Conservation (phyloP, 331 rosid species). For the Phaseolus coccineus region DNA sequence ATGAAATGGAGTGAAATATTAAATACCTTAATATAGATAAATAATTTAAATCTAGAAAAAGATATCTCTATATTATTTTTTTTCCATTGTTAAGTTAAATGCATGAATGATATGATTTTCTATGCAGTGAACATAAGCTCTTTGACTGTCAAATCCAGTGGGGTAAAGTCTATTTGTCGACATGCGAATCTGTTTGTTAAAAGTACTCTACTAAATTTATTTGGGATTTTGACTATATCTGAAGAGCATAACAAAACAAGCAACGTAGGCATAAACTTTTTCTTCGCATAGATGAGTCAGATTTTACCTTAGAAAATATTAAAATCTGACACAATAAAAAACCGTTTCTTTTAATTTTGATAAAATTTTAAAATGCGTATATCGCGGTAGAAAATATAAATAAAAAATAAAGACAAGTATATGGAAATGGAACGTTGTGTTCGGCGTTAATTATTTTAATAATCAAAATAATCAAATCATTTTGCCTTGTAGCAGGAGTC, state of each 20-base stretch:
- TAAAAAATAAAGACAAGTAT: not conserved
- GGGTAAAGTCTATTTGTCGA: too few species aligned
- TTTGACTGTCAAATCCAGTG: too few species aligned
- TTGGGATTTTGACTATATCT: too few species aligned
- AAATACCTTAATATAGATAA: too few species aligned
- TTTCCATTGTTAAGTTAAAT: too few species aligned
- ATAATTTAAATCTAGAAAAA: too few species aligned
- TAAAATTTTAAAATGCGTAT: not conserved
- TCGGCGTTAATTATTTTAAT: not conserved
- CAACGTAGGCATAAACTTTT: not conserved
- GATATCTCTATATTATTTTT: too few species aligned
- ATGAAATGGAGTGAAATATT: too few species aligned
- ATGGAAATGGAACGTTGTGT: not conserved
- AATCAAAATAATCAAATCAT: not conserved
- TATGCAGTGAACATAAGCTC: too few species aligned
- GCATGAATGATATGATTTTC: too few species aligned
- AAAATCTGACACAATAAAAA: not conserved
- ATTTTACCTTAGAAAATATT: constrained; percentile 12
- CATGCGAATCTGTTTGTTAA: too few species aligned
- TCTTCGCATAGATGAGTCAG: not conserved
- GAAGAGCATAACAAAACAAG: not conserved
- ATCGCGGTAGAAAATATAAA: not conserved
- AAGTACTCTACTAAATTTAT: too few species aligned
- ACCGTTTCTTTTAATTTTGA: not conserved
- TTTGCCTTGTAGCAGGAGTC: not conserved